Evolutionary conservation across 1,284 basidiomycete species (phyloP).

Genomic region (Microbotryomycetes sp.): DNA sequence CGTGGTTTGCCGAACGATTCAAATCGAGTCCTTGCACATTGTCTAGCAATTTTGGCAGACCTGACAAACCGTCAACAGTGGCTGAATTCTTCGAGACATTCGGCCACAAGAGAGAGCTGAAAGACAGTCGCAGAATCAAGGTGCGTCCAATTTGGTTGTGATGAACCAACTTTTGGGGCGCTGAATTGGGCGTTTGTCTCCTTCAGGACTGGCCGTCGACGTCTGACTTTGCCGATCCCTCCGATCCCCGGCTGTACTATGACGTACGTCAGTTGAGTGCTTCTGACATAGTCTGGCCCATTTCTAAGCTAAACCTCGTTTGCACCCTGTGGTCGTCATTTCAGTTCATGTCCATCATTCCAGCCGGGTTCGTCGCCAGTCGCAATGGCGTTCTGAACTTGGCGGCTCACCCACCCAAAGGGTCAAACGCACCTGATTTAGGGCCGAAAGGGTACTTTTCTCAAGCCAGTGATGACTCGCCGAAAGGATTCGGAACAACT

Average conservation of each 20-base stretch:
- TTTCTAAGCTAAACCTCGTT: not conserved
- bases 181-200: not conserved
- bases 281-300: not conserved
- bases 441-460: constrained; percentile 59
- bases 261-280: constrained; percentile 46
- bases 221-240: constrained; percentile 70
- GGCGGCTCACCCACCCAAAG: constrained; percentile 72
- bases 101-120: constrained; percentile 54
- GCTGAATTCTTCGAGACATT: constrained; percentile 74
- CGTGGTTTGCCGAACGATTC: constrained; percentile 67
- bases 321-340: not conserved
- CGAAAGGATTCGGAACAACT: constrained; percentile 71
- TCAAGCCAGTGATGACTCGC: constrained; percentile 46
- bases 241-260: constrained; percentile 77
- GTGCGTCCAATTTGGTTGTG: constrained; percentile 44
- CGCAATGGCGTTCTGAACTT: constrained; percentile 83
- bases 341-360: constrained; percentile 66
- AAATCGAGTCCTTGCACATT: constrained; percentile 53
- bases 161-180: not conserved
- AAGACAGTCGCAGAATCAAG: constrained; percentile 71
- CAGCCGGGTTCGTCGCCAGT: constrained; percentile 78
- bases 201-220: constrained; percentile 82
- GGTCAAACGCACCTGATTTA: constrained; percentile 77
- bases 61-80: constrained; percentile 49
- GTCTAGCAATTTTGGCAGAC: constrained; percentile 21